Conservation (phyloP, 2,329 filamentous ascomycete species). For the Penicillium sp. region DNA sequence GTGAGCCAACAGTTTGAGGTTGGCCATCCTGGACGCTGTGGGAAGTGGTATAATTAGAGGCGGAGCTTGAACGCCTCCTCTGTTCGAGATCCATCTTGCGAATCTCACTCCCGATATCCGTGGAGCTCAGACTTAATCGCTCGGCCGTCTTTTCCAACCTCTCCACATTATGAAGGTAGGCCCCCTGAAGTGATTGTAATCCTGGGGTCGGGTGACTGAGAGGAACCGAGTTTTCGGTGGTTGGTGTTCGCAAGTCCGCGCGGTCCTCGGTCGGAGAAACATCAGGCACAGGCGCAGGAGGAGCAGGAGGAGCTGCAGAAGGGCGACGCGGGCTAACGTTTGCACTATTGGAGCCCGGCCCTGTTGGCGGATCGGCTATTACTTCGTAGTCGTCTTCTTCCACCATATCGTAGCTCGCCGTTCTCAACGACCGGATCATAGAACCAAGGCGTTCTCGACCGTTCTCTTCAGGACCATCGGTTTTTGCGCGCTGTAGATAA, state of each 20-base stretch:
- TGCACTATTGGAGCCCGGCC: slow-evolving; percentile 28
- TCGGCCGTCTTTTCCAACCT: slow-evolving; percentile 55
- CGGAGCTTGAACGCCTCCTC: slow-evolving; percentile 48
- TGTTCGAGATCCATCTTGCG: slow-evolving; percentile 52
- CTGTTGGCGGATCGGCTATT: slow-evolving; percentile 32
- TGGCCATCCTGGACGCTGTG: slow-evolving; percentile 42
- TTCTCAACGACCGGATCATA: slow-evolving; percentile 44
- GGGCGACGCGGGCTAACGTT: slow-evolving; percentile 29
- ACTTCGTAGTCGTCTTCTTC: slow-evolving; percentile 54
- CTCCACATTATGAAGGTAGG: slow-evolving; percentile 56
- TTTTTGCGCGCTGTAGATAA: slow-evolving; percentile 36
- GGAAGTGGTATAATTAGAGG: slow-evolving; percentile 46
- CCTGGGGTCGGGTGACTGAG: slow-evolving; percentile 56
- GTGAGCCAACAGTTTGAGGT: slow-evolving; percentile 41
- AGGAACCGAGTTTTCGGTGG: slow-evolving; percentile 47
- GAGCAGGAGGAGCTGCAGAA: not conserved
- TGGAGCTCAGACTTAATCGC: slow-evolving; percentile 51
- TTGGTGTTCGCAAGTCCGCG: slow-evolving; percentile 40
- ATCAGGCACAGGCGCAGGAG: slow-evolving; percentile 30
- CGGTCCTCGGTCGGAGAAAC: slow-evolving; percentile 20
- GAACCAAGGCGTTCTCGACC: slow-evolving; percentile 34
- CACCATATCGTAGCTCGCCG: slow-evolving; percentile 51
- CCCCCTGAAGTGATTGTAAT: slow-evolving; percentile 56
- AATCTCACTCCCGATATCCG: slow-evolving; percentile 52
- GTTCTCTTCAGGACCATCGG: slow-evolving; percentile 26